phyloP scores from a whole-genome alignment of 257 asterid species.

The Lycium ferocissimum region DNA sequence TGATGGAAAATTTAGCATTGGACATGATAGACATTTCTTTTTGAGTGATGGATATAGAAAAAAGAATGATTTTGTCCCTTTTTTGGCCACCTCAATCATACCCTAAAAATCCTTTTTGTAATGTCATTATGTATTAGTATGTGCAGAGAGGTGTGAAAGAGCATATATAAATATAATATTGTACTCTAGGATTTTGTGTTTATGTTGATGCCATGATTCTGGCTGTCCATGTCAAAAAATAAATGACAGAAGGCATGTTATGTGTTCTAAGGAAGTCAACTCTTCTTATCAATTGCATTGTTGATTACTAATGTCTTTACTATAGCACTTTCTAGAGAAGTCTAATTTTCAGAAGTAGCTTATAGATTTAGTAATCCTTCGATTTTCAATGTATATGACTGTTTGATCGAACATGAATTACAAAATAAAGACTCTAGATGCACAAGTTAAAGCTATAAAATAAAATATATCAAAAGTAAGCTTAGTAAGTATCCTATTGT shows the following conservation, averaged over 20 bases:
- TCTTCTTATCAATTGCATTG: neutral
- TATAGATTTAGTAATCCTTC: neutral
- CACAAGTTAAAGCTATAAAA: too few relatives aligned
- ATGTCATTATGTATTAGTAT: neutral
- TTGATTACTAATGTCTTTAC: neutral
- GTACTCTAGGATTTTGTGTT: neutral
- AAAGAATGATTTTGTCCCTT: neutral
- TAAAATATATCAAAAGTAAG: too few relatives aligned
- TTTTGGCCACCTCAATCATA: neutral
- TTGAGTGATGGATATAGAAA: conserved; percentile 27
- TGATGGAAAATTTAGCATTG: conserved; percentile 74
- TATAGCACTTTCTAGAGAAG: too few relatives aligned
- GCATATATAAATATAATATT: neutral
- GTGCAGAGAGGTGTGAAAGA: neutral
- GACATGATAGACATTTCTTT: conserved; percentile 69
- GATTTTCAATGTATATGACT: neutral
- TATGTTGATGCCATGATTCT: neutral
- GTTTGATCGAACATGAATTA: neutral
- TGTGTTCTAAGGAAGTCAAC: neutral
- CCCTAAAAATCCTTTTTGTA: conserved; percentile 8
- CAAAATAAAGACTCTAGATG: too few relatives aligned
- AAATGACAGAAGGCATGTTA: conserved; percentile 3
- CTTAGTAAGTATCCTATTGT: too few relatives aligned
- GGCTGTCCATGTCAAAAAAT: neutral
- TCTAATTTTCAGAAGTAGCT: neutral